Evolutionary conservation across 140 eudicot genomes (phyloP).

Genomic region (Oenanthe javanica): DNA sequence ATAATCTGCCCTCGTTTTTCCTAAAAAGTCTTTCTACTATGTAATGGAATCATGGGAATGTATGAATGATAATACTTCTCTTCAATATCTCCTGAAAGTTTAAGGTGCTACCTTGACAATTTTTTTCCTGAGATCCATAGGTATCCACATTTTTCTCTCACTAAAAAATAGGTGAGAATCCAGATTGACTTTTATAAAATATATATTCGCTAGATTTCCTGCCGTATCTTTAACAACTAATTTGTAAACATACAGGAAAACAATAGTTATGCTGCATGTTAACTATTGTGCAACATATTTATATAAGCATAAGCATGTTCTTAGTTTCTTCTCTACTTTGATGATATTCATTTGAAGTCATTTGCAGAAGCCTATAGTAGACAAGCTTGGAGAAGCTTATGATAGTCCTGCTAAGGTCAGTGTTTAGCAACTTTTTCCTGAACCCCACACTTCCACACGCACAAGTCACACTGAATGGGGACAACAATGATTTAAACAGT

Average conservation of each 20-base stretch:
- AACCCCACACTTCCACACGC: neutral
- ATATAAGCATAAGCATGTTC: neutral
- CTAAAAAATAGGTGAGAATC: neutral
- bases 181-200: neutral
- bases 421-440: neutral
- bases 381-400: constrained; percentile 93
- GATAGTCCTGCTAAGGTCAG: constrained; percentile 81
- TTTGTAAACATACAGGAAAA: neutral
- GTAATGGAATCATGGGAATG: neutral
- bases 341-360: constrained; percentile 8
- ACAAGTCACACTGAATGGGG: neutral
- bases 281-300: neutral
- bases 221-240: neutral
- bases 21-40: neutral
- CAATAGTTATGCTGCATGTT: neutral
- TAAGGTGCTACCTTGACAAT: neutral
- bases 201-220: neutral
- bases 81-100: neutral
- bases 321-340: constrained; percentile 1
- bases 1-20: neutral
- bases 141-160: neutral
- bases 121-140: neutral
- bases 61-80: neutral
- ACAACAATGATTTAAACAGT: neutral
- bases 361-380: constrained; percentile 84